These are phyloP conservation scores for Entoloma clypeatum DNA, from an alignment of 1,284 basidiomycete genomes.

Conservation along the genomic window DNA sequence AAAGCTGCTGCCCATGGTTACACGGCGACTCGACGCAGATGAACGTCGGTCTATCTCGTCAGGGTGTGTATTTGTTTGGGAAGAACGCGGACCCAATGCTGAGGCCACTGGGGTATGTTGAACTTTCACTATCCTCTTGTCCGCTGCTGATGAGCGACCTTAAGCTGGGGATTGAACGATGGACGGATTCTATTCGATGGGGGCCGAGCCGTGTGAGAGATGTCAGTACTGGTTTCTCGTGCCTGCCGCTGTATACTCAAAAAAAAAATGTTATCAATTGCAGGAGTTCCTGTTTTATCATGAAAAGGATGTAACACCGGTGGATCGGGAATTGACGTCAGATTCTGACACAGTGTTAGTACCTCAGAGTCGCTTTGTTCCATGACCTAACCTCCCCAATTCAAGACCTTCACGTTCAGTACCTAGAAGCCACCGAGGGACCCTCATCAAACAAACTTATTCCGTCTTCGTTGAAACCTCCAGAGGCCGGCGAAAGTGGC, in stretches of 20 bases:
- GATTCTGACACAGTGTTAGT: constrained; percentile 38
- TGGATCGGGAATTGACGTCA: constrained; percentile 42
- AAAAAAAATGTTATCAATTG: constrained; percentile 8
- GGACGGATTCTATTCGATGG: constrained; percentile 80
- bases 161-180: constrained; percentile 71
- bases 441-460: constrained; percentile 75
- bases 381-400: not conserved
- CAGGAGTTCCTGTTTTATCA: constrained; percentile 78
- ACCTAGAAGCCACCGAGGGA: constrained; percentile 40
- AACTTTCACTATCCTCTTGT: not conserved
- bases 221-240: constrained; percentile 39
- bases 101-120: constrained; percentile 62
- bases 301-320: constrained; percentile 48
- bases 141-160: constrained; percentile 19
- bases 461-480: constrained; percentile 66
- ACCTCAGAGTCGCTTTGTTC: constrained; percentile 5
- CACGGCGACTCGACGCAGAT: constrained; percentile 71
- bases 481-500: constrained; percentile 69
- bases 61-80: constrained; percentile 81
- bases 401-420: constrained; percentile 26
- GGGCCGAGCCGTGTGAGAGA: constrained; percentile 74
- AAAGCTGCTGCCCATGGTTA: constrained; percentile 62
- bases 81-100: constrained; percentile 69
- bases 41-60: constrained; percentile 57
- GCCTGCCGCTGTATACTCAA: constrained; percentile 1